Evolutionary conservation across 23 red algal genomes (phyloP).

Genomic region (Gracilaria vermiculophylla): DNA sequence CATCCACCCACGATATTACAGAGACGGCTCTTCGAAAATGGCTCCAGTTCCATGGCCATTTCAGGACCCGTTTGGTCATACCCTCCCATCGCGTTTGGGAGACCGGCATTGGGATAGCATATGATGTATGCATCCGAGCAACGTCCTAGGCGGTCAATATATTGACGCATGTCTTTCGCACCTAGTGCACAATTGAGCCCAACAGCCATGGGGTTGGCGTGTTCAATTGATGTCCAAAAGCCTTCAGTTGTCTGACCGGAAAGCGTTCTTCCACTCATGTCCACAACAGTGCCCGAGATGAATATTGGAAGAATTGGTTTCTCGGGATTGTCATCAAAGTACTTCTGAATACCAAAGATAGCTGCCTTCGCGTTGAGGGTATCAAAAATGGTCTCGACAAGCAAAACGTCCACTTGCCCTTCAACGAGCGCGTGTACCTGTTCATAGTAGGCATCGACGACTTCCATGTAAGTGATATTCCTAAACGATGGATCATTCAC

Average conservation of each 20-base stretch:
- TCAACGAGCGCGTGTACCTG: conserved; percentile 63
- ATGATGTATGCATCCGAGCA: conserved; percentile 85
- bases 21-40: conserved; percentile 55
- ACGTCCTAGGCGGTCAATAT: conserved; percentile 66
- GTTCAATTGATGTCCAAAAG: conserved; percentile 71
- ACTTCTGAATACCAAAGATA: conserved; percentile 78
- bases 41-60: conserved; percentile 51
- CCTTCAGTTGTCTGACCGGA: conserved; percentile 88
- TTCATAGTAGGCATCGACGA: conserved; percentile 61
- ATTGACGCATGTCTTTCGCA: conserved; percentile 79
- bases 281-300: conserved; percentile 83
- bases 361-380: conserved; percentile 88
- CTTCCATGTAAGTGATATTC: conserved; percentile 79
- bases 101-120: conserved; percentile 78
- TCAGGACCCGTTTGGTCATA: conserved; percentile 77
- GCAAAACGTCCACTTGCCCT: conserved; percentile 71
- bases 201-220: conserved; percentile 72
- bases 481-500: conserved; percentile 80
- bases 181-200: conserved; percentile 87
- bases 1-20: conserved; percentile 82
- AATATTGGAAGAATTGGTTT: conserved; percentile 47
- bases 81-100: conserved; percentile 86
- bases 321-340: conserved; percentile 51
- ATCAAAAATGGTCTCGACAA: conserved; percentile 89
- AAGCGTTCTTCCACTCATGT: conserved; percentile 76